phyloP scores from a whole-genome alignment of 768 basidiomycete genomes.

The Trametes cinnabarina region DNA sequence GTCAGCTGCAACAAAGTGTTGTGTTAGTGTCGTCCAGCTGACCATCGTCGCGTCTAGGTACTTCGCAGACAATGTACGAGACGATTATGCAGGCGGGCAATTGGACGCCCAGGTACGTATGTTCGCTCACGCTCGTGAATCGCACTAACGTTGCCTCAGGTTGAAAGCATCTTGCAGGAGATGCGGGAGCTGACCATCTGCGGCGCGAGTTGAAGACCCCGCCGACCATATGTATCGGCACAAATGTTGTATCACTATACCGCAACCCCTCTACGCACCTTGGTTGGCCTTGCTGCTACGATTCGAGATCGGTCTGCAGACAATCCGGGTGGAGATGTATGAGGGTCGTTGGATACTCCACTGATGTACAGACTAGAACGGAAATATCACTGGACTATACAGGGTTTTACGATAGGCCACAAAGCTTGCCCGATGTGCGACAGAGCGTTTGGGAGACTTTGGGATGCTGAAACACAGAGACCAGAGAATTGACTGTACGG shows the following conservation, averaged over 20 bases:
- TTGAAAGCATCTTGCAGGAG: constrained; percentile 95
- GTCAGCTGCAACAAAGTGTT: constrained; percentile 34
- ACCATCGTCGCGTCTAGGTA: constrained; percentile 48
- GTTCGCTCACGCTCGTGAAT: neutral
- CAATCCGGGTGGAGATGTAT: neutral
- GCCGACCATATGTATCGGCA: neutral
- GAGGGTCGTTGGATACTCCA: neutral
- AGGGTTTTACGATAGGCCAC: neutral
- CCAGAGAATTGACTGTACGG: too few relatives aligned
- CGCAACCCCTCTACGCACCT: neutral
- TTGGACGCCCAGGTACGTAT: constrained; percentile 81
- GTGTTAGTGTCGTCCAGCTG: neutral
- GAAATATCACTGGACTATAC: neutral
- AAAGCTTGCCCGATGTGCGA: too few relatives aligned
- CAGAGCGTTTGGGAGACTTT: too few relatives aligned
- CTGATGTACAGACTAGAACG: neutral
- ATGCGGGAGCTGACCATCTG: constrained; percentile 97
- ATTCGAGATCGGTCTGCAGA: neutral
- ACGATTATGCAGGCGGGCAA: constrained; percentile 96
- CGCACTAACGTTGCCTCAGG: constrained; percentile 42
- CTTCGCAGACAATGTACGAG: constrained; percentile 85
- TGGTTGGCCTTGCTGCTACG: neutral
- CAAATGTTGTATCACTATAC: constrained; percentile 9
- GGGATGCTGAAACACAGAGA: neutral
- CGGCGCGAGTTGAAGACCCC: constrained; percentile 45